A percentile compares a stretch with the other conserved stretches of the same genome.
These are phyloP conservation scores for Funneliformis mosseae DNA, from an alignment of 192 early-diverging fungal genomes.

Conservation along the genomic window DNA sequence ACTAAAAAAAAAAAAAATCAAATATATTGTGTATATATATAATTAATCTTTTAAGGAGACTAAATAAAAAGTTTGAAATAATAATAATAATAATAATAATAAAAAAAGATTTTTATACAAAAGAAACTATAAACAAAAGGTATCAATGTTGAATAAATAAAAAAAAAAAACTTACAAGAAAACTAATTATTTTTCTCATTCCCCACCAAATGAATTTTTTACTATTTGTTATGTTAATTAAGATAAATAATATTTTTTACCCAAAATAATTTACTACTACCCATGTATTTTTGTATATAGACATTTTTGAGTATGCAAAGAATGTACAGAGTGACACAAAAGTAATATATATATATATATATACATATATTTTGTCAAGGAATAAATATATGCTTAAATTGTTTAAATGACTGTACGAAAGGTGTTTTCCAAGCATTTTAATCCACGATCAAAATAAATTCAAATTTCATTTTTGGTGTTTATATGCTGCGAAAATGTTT, in stretches of 20 bases:
- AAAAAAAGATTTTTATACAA: no score
- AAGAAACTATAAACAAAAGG: no score
- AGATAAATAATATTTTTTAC: neutral
- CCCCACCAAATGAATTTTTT: neutral
- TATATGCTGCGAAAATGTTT: neutral
- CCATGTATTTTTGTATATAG: neutral
- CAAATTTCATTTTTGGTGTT: neutral
- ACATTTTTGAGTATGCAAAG: neutral
- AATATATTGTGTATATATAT: no score
- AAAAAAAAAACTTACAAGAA: neutral
- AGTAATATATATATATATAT: neutral
- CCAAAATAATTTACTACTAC: neutral
- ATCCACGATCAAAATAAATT: neutral
- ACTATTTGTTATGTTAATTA: neutral
- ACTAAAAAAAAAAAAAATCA: no score
- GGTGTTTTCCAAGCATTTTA: neutral
- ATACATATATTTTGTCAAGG: neutral
- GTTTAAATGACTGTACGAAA: neutral
- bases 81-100: no score
- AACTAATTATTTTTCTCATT: neutral
- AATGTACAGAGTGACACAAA: neutral
- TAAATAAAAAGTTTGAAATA: no score
- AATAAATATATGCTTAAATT: neutral
- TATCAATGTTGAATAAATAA: neutral
- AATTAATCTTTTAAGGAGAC: no score